phyloP scores from a whole-genome alignment of 2,329 filamentous ascomycete genomes.

The Monilinia vaccinii-corymbosi region DNA sequence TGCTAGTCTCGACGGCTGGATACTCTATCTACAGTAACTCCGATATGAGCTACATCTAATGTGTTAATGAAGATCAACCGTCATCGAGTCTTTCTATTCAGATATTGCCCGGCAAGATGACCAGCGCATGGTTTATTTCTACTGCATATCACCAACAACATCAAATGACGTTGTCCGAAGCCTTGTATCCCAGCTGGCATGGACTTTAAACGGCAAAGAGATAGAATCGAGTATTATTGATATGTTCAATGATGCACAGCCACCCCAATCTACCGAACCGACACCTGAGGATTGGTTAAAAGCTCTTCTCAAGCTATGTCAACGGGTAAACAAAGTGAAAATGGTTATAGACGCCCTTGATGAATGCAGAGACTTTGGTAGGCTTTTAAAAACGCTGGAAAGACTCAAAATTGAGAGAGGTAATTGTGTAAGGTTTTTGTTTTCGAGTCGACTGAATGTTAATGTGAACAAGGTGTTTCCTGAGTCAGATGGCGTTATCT shows the following conservation, averaged over 20 bases:
- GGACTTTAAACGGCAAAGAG: neutral
- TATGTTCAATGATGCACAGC: neutral
- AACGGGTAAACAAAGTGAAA: neutral
- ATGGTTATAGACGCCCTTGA: neutral
- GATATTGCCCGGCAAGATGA: neutral
- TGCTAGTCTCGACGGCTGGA: neutral
- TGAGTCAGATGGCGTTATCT: neutral
- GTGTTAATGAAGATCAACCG: neutral
- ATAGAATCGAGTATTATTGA: neutral
- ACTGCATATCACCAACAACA: conserved; percentile 2
- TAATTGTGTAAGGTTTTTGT: neutral
- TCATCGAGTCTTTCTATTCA: neutral
- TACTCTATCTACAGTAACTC: too few species aligned
- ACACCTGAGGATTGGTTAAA: neutral
- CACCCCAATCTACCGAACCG: neutral
- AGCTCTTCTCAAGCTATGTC: neutral
- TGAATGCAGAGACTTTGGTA: neutral
- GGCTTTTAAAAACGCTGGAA: neutral
- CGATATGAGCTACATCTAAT: neutral
- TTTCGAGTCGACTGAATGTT: neutral
- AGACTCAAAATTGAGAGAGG: neutral
- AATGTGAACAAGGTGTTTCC: neutral
- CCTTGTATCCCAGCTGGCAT: neutral
- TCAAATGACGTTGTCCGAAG: neutral
- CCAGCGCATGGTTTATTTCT: neutral